Evolutionary conservation across 768 basidiomycete genomes (phyloP).

Genomic region (Tulasnella sp.): DNA sequence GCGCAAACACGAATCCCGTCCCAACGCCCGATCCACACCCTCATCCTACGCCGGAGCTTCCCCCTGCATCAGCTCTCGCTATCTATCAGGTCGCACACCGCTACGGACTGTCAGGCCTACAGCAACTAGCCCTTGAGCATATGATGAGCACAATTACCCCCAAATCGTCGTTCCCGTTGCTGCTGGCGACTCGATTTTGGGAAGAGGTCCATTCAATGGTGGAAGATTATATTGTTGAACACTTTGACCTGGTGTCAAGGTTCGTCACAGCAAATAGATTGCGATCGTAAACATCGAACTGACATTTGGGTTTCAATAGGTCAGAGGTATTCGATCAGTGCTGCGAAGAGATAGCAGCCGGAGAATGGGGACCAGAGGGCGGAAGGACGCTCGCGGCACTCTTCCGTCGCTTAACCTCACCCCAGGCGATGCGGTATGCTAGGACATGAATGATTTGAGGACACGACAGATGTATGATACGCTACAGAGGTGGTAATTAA

Average conservation of each 20-base stretch:
- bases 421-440: constrained; percentile 23
- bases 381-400: constrained; percentile 56
- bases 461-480: neutral
- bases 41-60: constrained; percentile 52
- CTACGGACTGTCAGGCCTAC: constrained; percentile 55
- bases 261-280: constrained; percentile 26
- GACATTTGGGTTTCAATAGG: neutral
- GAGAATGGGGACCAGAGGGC: constrained; percentile 68
- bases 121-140: constrained; percentile 57
- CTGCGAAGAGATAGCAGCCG: constrained; percentile 58
- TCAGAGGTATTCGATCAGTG: constrained; percentile 46
- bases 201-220: constrained; percentile 50
- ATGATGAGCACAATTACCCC: constrained; percentile 60
- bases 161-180: constrained; percentile 50
- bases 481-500: neutral
- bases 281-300: no score
- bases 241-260: constrained; percentile 57
- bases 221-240: constrained; percentile 68
- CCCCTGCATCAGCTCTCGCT: constrained; percentile 58
- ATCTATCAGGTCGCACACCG: constrained; percentile 70
- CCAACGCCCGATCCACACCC: constrained; percentile 50
- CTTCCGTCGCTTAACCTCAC: constrained; percentile 56
- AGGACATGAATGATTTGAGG: neutral
- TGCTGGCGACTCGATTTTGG: constrained; percentile 58
- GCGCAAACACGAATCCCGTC: neutral